These are phyloP conservation scores for Chrysanthemum seticuspe DNA, from an alignment of 129 eudicot species.

Conservation along the genomic window DNA sequence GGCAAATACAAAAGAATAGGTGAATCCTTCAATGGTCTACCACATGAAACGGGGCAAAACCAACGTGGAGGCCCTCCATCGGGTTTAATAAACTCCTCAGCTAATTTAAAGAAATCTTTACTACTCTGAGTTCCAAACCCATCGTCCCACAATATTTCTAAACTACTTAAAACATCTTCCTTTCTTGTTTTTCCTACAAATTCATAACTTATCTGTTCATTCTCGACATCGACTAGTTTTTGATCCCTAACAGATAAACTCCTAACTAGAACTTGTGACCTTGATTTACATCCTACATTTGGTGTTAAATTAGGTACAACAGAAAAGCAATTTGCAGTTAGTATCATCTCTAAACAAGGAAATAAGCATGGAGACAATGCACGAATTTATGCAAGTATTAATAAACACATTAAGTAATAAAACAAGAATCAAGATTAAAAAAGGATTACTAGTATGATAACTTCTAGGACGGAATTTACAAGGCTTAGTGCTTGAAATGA, in stretches of 20 bases:
- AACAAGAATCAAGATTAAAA: too few relatives aligned
- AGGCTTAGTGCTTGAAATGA: too few relatives aligned
- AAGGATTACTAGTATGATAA: too few relatives aligned
- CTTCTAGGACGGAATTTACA: too few relatives aligned
- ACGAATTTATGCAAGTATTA: too few relatives aligned
- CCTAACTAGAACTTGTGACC: conserved; percentile 31
- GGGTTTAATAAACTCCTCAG: conserved; percentile 47
- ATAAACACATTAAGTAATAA: too few relatives aligned
- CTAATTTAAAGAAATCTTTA: conserved; percentile 58
- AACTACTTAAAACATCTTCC: conserved; percentile 24
- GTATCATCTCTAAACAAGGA: conserved; percentile 13
- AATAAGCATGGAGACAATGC: too few relatives aligned
- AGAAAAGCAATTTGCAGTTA: conserved; percentile 32
- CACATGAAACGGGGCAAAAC: conserved; percentile 77
- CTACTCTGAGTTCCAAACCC: conserved; percentile 63
- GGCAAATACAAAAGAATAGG: conserved; percentile 85
- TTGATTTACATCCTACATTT: conserved; percentile 32
- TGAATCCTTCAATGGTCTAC: conserved; percentile 58
- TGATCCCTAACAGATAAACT: conserved; percentile 38
- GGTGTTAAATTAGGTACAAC: conserved; percentile 29
- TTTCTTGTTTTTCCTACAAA: conserved; percentile 19
- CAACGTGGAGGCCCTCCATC: conserved; percentile 92
- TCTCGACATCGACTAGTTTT: conserved; percentile 11
- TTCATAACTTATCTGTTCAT: conserved; percentile 24
- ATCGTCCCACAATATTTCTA: conserved; percentile 81